Conservation (phyloP, 495 filamentous ascomycete genomes). For the Penicillium crystallinum region DNA sequence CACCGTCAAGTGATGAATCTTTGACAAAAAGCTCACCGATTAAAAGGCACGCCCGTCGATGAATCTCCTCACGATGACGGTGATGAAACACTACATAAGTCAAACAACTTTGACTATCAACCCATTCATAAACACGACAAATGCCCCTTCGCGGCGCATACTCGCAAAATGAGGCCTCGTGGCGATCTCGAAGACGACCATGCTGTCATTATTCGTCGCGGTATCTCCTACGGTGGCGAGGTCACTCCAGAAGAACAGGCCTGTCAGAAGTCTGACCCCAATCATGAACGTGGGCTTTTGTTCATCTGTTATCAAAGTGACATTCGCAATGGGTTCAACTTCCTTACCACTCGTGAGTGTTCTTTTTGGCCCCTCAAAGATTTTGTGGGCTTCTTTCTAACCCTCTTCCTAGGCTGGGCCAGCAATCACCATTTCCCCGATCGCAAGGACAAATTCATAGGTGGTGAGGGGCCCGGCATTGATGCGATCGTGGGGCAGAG, state of each 20-base stretch:
- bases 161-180: constrained; percentile 32
- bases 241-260: constrained; percentile 4
- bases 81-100: constrained; percentile 17
- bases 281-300: constrained; percentile 14
- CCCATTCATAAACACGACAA: constrained; percentile 9
- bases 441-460: background rate
- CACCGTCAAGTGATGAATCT: no score
- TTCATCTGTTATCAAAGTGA: constrained; percentile 24
- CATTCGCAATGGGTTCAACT: constrained; percentile 23
- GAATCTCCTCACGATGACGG: constrained; percentile 18
- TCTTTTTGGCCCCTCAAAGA: no score
- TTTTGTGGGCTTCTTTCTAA: background rate
- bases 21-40: no score
- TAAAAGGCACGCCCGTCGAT: constrained; percentile 8
- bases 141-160: constrained; percentile 35
- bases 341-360: constrained; percentile 18
- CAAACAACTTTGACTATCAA: constrained; percentile 26
- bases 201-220: constrained; percentile 26
- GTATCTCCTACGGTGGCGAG: constrained; percentile 26
- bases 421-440: constrained; percentile 19
- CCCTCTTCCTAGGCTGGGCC: constrained; percentile 16
- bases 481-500: constrained; percentile 20
- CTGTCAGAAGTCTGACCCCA: background rate
- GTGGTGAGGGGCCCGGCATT: constrained; percentile 13
- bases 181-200: constrained; percentile 17